A percentile compares a stretch with the other conserved stretches of the same genome.
phyloP scores from a whole-genome alignment of 805 yeast species.

The Metschnikowia dekortorum region DNA sequence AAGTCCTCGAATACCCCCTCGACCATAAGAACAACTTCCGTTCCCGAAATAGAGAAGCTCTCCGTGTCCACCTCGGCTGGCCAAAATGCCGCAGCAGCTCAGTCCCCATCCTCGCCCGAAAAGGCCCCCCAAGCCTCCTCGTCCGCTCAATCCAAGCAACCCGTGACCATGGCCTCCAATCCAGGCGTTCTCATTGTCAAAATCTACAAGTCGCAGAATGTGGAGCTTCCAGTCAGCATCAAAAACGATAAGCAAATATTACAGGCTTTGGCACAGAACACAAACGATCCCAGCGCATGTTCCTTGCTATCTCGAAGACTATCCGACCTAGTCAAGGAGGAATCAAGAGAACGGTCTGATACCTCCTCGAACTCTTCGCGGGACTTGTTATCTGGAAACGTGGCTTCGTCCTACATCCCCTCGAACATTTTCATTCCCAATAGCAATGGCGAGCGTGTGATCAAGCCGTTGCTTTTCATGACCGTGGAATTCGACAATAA shows the following conservation, averaged over 20 bases:
- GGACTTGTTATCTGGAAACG: conserved; percentile 28
- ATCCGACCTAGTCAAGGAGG: conserved; percentile 9
- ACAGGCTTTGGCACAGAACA: conserved; percentile 59
- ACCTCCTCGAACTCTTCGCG: conserved; percentile 10
- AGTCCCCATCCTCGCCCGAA: background rate
- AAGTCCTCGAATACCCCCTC: conserved; percentile 1
- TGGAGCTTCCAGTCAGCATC: conserved; percentile 66
- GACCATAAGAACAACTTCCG: background rate
- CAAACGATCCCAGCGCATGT: conserved; percentile 26
- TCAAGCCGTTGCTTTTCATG: conserved; percentile 71
- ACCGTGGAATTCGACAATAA: conserved; percentile 95
- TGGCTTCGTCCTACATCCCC: conserved; percentile 43
- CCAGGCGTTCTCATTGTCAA: conserved; percentile 80
- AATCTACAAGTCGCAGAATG: conserved; percentile 63
- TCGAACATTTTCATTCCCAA: conserved; percentile 50
- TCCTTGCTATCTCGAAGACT: conserved; percentile 11
- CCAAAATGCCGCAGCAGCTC: background rate
- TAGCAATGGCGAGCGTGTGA: conserved; percentile 37
- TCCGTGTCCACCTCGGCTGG: background rate
- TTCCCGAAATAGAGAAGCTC: conserved; percentile 2
- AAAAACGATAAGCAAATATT: conserved; percentile 60
- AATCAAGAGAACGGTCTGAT: conserved; percentile 4
- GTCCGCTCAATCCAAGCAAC: conserved; percentile 3
- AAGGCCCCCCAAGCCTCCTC: background rate
- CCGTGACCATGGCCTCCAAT: conserved; percentile 17